phyloP scores from a whole-genome alignment of 129 eudicot genomes.

The Pittosporum tobira region DNA sequence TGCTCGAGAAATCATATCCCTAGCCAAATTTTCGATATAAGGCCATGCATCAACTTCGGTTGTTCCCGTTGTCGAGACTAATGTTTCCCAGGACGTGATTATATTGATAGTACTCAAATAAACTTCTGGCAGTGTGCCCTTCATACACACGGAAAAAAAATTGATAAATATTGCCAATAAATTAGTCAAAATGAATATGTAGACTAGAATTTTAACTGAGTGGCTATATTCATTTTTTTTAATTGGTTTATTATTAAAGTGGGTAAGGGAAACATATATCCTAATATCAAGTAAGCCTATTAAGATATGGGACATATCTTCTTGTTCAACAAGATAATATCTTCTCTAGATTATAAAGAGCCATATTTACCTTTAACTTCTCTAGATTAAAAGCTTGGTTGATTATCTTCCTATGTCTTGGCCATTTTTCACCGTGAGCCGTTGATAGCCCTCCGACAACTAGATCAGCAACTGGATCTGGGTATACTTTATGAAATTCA shows the following conservation, averaged over 20 bases:
- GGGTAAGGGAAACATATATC: no score
- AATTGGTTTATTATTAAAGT: no score
- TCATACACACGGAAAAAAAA: no score
- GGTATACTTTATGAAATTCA: background rate
- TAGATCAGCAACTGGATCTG: background rate
- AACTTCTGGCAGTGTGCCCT: slow-evolving; percentile 27
- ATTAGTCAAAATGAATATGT: no score
- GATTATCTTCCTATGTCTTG: background rate
- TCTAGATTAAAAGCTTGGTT: background rate
- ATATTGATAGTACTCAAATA: slow-evolving; percentile 23
- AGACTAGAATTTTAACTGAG: no score
- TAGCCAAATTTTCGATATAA: slow-evolving; percentile 20
- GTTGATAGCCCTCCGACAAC: background rate
- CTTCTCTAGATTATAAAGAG: no score
- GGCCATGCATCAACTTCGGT: slow-evolving; percentile 42
- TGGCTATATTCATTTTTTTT: no score
- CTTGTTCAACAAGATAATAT: no score
- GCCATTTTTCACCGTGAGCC: background rate
- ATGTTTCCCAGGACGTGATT: slow-evolving; percentile 37
- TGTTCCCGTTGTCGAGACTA: slow-evolving; percentile 17
- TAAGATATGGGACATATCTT: no score
- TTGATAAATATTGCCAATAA: no score
- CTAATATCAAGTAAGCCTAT: no score
- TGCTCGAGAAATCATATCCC: slow-evolving; percentile 53
- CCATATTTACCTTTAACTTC: background rate